phyloP scores from a whole-genome alignment of 208 protist genomes.

The Leptomonas pyrrhocoris region DNA sequence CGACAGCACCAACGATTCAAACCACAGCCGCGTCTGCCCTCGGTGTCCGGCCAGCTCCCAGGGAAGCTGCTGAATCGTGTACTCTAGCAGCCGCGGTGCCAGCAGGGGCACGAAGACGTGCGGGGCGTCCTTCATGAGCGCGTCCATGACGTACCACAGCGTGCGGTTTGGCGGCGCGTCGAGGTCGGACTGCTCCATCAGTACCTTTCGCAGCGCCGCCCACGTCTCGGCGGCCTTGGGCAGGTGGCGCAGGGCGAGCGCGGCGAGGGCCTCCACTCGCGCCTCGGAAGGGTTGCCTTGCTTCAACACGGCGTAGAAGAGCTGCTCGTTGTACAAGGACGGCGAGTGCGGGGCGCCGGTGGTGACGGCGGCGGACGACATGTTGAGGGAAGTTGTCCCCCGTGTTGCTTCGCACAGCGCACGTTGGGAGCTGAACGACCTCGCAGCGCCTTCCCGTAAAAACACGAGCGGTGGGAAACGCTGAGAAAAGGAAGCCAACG shows the following conservation, averaged over 20 bases:
- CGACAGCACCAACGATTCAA: slow-evolving; percentile 67
- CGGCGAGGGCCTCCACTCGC: slow-evolving; percentile 62
- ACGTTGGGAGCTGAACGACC: too few species aligned
- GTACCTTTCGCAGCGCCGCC: slow-evolving; percentile 63
- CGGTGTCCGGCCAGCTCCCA: slow-evolving; percentile 37
- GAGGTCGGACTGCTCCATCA: slow-evolving; percentile 53
- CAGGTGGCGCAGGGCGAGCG: slow-evolving; percentile 64
- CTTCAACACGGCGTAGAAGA: slow-evolving; percentile 62
- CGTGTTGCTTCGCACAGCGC: too few species aligned
- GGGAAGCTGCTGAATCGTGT: slow-evolving; percentile 74
- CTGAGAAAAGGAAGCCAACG: too few species aligned
- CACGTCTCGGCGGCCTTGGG: slow-evolving; percentile 60
- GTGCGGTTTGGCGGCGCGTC: slow-evolving; percentile 53
- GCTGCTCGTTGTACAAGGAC: slow-evolving; percentile 48
- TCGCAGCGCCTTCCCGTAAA: too few species aligned
- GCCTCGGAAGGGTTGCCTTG: slow-evolving; percentile 52
- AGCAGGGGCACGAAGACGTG: slow-evolving; percentile 79
- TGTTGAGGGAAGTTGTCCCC: neutral
- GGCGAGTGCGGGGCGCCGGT: slow-evolving; percentile 9
- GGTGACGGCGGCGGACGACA: neutral
- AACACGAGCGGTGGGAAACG: too few species aligned
- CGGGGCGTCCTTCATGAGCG: slow-evolving; percentile 74
- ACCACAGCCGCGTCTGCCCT: slow-evolving; percentile 46
- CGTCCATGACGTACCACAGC: slow-evolving; percentile 79
- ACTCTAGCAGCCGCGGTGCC: slow-evolving; percentile 65